Percentiles rank a stretch among this genome's conserved stretches.
Evolutionary conservation across 306 rosid species (phyloP).

Genomic region (Vigna angularis): DNA sequence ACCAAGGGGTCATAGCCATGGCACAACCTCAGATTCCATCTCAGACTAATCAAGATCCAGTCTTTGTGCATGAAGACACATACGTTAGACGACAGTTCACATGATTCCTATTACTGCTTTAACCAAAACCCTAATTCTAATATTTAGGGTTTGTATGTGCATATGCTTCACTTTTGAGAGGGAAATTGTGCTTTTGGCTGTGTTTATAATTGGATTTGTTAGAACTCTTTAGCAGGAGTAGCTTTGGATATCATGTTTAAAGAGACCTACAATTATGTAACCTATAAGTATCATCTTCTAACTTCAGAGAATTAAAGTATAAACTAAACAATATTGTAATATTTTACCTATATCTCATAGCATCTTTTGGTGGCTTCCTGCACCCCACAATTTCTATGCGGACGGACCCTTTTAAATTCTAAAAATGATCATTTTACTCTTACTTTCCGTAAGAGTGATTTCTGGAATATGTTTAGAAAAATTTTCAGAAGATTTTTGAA

Average conservation of each 20-base stretch:
- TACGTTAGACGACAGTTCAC: slow-evolving; percentile 82
- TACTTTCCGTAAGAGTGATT: too few relatives aligned
- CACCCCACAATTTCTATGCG: too few relatives aligned
- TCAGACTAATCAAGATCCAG: slow-evolving; percentile 65
- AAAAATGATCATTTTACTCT: too few relatives aligned
- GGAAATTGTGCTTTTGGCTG: slow-evolving; percentile 2
- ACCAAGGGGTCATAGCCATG: slow-evolving; percentile 80
- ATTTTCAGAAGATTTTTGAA: too few relatives aligned
- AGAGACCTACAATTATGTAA: neutral
- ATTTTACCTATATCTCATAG: too few relatives aligned
- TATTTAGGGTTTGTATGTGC: slow-evolving; percentile 17
- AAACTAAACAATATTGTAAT: too few relatives aligned
- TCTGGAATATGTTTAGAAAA: too few relatives aligned
- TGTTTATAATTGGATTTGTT: slow-evolving; percentile 30
- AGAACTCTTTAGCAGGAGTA: neutral
- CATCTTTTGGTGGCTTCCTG: too few relatives aligned
- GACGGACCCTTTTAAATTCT: too few relatives aligned
- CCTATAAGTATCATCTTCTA: too few relatives aligned
- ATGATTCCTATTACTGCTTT: slow-evolving; percentile 44
- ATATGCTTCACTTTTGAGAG: slow-evolving; percentile 26
- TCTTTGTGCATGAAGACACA: slow-evolving; percentile 92
- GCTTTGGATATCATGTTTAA: neutral
- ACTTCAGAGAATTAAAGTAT: too few relatives aligned
- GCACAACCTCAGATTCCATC: slow-evolving; percentile 84
- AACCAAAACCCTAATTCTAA: slow-evolving; percentile 12